phyloP scores from a whole-genome alignment of 805 yeast species.

The Blastobotrys americana region DNA sequence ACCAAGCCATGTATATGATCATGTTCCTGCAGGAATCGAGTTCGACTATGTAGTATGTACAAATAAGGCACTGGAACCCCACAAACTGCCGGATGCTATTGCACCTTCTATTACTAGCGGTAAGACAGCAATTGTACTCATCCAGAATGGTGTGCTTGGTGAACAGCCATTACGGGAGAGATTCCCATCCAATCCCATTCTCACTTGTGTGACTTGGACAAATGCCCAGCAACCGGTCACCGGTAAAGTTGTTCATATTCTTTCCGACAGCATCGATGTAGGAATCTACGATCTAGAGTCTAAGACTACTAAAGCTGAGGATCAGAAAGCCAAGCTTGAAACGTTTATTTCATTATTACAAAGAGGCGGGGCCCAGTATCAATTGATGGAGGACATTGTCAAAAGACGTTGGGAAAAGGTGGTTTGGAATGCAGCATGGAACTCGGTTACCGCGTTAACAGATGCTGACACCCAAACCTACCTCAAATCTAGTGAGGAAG shows the following conservation, averaged over 20 bases:
- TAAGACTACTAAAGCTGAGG: conserved; percentile 24
- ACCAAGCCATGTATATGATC: conserved; percentile 10
- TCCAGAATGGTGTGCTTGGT: conserved; percentile 15
- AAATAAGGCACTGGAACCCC: conserved; percentile 17
- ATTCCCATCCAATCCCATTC: conserved; percentile 13
- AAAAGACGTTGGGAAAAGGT: conserved; percentile 20
- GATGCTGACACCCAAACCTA: conserved; percentile 13
- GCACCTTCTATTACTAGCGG: conserved; percentile 9
- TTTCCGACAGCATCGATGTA: conserved; percentile 40
- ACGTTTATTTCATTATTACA: conserved; percentile 36
- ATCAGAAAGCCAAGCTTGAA: neutral
- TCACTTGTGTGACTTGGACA: conserved; percentile 17
- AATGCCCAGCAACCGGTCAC: conserved; percentile 11
- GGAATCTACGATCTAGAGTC: conserved; percentile 30
- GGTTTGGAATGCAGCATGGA: conserved; percentile 22
- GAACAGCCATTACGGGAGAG: conserved; percentile 9
- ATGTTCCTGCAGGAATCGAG: neutral
- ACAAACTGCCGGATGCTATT: conserved; percentile 29
- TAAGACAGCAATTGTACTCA: conserved; percentile 13
- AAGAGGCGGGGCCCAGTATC: conserved; percentile 11
- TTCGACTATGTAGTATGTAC: conserved; percentile 14
- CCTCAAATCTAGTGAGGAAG: conserved; percentile 13
- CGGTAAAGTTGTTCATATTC: conserved; percentile 34
- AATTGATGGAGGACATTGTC: conserved; percentile 13
- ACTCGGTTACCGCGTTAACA: conserved; percentile 19